phyloP scores from a whole-genome alignment of 2,329 filamentous ascomycete species.

The Paraphaeosphaeria sporulosa region DNA sequence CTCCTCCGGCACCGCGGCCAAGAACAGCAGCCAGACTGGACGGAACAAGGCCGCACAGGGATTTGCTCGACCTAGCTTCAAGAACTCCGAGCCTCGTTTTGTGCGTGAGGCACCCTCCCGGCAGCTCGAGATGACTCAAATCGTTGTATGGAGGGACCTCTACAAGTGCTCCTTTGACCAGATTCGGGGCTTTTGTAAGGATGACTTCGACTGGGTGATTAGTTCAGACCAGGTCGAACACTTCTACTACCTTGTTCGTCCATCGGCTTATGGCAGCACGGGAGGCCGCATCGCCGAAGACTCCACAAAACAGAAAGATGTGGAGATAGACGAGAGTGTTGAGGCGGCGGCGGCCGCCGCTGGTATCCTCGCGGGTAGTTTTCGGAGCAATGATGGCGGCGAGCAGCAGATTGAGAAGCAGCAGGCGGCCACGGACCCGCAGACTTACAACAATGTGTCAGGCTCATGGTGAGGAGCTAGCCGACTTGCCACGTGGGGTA shows the following conservation, averaged over 20 bases:
- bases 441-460: background rate
- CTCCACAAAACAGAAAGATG: too few relatives aligned
- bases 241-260: background rate
- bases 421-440: background rate
- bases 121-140: background rate
- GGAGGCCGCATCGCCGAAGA: background rate
- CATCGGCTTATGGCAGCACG: slow-evolving; percentile 1
- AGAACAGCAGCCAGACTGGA: background rate
- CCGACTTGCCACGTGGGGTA: too few relatives aligned
- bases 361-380: background rate
- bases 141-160: slow-evolving; percentile 4
- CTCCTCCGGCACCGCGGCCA: background rate
- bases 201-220: background rate
- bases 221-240: background rate
- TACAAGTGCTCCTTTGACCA: background rate
- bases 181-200: background rate
- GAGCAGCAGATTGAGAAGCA: background rate
- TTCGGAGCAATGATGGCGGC: background rate
- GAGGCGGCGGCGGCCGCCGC: background rate
- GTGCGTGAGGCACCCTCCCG: background rate
- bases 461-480: background rate
- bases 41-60: background rate
- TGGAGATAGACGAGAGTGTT: background rate
- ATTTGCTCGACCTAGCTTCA: too few relatives aligned
- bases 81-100: background rate